These are phyloP conservation scores for Brassica cretica DNA, from an alignment of 345 rosid genomes.

Conservation along the genomic window DNA sequence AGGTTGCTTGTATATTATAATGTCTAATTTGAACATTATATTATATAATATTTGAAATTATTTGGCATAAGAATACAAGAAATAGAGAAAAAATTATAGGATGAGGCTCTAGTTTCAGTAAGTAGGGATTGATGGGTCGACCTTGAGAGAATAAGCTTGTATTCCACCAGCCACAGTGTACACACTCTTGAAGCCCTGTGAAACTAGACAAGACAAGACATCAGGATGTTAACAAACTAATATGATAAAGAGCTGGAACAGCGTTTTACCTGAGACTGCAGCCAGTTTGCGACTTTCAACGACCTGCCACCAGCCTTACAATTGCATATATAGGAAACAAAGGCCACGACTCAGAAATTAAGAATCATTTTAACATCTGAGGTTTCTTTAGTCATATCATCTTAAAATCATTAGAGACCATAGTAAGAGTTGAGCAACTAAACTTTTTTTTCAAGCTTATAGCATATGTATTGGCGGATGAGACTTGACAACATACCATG, in stretches of 20 bases:
- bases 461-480: constrained; percentile 7
- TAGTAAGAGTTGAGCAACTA: constrained; percentile 3
- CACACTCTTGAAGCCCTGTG: constrained; percentile 79
- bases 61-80: not conserved
- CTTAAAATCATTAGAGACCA: not conserved
- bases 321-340: constrained; percentile 43
- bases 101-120: constrained; percentile 45
- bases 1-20: not conserved
- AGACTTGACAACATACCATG: constrained; percentile 55
- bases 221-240: not conserved
- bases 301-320: constrained; percentile 91
- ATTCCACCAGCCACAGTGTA: constrained; percentile 79
- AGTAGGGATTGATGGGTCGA: constrained; percentile 75
- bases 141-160: constrained; percentile 70
- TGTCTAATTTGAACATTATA: constrained; percentile 8
- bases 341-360: not conserved
- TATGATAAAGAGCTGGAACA: not conserved
- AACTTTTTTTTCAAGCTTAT: not conserved
- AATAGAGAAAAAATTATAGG: not conserved
- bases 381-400: constrained; percentile 3
- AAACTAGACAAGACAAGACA: constrained; percentile 13
- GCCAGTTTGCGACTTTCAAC: constrained; percentile 79
- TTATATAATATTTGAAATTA: not conserved
- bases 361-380: not conserved
- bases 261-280: constrained; percentile 65